These are phyloP conservation scores for Stemphylium vesicarium DNA, from an alignment of 2,329 filamentous ascomycete genomes.

Conservation along the genomic window DNA sequence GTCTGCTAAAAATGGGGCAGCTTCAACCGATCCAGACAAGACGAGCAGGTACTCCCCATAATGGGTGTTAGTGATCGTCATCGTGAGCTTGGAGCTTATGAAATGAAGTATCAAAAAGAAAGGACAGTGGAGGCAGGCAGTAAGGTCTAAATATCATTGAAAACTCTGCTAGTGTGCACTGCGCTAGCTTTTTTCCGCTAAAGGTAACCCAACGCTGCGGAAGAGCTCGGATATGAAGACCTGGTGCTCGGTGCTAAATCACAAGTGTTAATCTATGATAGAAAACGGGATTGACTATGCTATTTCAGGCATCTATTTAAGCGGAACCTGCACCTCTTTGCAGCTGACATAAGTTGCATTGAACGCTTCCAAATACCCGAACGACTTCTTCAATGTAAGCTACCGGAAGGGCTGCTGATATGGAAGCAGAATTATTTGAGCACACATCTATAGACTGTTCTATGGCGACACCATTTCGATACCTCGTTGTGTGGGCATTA, in stretches of 20 bases:
- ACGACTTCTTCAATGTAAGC: neutral
- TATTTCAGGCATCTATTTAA: neutral
- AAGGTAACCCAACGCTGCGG: neutral
- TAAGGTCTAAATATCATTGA: neutral
- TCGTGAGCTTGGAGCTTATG: neutral
- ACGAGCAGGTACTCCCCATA: conserved; percentile 4
- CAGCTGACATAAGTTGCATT: neutral
- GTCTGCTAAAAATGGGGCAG: neutral
- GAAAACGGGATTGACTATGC: neutral
- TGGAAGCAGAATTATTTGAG: neutral
- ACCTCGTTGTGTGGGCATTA: neutral
- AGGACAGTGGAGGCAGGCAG: neutral
- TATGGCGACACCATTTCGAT: neutral
- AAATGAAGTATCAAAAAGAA: neutral
- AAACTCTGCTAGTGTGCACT: neutral
- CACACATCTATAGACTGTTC: neutral
- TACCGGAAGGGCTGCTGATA: neutral
- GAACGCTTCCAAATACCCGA: neutral
- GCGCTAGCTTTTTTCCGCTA: neutral
- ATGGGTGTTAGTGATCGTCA: neutral
- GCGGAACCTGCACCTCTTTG: neutral
- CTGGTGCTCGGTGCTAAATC: neutral
- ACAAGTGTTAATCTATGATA: neutral
- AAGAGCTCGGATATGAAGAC: neutral
- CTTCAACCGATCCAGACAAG: neutral